phyloP scores from a whole-genome alignment of 495 filamentous ascomycete genomes.

The Lichenothelia convexa region DNA sequence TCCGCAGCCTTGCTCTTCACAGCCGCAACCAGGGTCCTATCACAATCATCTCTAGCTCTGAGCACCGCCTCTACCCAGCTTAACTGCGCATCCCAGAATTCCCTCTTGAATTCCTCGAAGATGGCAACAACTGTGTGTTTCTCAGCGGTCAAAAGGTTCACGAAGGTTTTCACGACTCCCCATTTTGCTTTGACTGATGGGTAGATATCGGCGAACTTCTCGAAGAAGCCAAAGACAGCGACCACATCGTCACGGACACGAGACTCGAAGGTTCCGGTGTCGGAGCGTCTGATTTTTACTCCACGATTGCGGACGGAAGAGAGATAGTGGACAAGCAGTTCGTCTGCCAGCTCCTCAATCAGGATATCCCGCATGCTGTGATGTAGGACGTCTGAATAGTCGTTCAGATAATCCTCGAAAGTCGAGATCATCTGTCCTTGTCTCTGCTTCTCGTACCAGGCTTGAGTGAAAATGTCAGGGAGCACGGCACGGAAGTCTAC shows the following conservation, averaged over 20 bases:
- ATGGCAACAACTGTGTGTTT: conserved; percentile 55
- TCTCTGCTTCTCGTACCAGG: conserved; percentile 67
- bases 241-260: conserved; percentile 82
- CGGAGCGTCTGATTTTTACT: conserved; percentile 58
- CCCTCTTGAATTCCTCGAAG: conserved; percentile 65
- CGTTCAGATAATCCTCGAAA: conserved; percentile 80
- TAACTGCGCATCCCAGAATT: conserved; percentile 89
- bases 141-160: conserved; percentile 52
- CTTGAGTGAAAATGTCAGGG: conserved; percentile 73
- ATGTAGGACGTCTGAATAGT: conserved; percentile 66
- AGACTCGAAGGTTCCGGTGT: conserved; percentile 68
- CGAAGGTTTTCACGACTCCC: conserved; percentile 69
- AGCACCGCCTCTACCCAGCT: conserved; percentile 94
- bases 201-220: conserved; percentile 45
- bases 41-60: conserved; percentile 77
- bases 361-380: conserved; percentile 71
- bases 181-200: conserved; percentile 70
- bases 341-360: conserved; percentile 78
- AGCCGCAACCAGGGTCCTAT: conserved; percentile 66
- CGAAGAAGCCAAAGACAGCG: conserved; percentile 59
- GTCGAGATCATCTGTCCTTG: conserved; percentile 84
- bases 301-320: conserved; percentile 71
- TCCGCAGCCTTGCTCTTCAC: conserved; percentile 77
- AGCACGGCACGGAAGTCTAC: conserved; percentile 71
- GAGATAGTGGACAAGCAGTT: conserved; percentile 77